A percentile compares a stretch with the other conserved stretches of the same genome.
Evolutionary conservation across 495 filamentous ascomycete genomes (phyloP).

Genomic region (Oleoguttula mirabilis): DNA sequence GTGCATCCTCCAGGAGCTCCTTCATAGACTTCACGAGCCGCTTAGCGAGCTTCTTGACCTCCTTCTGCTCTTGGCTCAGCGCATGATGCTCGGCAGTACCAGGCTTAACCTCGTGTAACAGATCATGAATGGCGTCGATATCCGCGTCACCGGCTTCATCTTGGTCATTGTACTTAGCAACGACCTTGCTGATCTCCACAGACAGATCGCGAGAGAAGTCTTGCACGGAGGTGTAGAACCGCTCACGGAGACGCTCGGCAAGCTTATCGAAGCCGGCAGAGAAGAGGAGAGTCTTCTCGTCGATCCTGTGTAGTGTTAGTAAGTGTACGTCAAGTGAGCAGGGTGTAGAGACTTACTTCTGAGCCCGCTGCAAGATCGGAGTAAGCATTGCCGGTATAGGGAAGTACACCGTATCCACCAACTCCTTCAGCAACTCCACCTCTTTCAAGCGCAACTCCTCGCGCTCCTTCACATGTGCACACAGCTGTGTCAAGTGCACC

Average conservation of each 20-base stretch:
- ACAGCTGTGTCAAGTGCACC: constrained; percentile 54
- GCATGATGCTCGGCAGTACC: constrained; percentile 27
- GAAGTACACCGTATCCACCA: constrained; percentile 82
- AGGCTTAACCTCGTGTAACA: constrained; percentile 41
- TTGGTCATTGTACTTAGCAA: constrained; percentile 35
- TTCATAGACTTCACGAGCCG: constrained; percentile 73
- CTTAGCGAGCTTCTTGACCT: constrained; percentile 61
- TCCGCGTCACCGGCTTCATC: constrained; percentile 43
- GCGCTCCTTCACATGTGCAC: constrained; percentile 54
- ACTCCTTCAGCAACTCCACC: constrained; percentile 57
- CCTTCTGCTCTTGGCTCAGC: constrained; percentile 52
- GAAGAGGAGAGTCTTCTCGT: constrained; percentile 55
- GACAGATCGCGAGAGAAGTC: constrained; percentile 62
- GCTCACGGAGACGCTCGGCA: constrained; percentile 52
- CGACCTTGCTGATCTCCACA: constrained; percentile 40
- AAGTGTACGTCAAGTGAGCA: not conserved
- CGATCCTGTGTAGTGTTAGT: constrained; percentile 49
- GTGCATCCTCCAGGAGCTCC: constrained; percentile 60
- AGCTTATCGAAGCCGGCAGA: constrained; percentile 49
- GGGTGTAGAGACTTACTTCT: constrained; percentile 31
- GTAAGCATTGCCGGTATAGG: constrained; percentile 67
- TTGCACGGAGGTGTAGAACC: constrained; percentile 63
- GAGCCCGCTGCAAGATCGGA: constrained; percentile 70
- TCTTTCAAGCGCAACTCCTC: constrained; percentile 65
- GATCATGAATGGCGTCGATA: constrained; percentile 40